Percentiles rank a stretch among this genome's conserved stretches.
Conservation (phyloP, 2,329 filamentous ascomycete species). For the Epichloe scottii region DNA sequence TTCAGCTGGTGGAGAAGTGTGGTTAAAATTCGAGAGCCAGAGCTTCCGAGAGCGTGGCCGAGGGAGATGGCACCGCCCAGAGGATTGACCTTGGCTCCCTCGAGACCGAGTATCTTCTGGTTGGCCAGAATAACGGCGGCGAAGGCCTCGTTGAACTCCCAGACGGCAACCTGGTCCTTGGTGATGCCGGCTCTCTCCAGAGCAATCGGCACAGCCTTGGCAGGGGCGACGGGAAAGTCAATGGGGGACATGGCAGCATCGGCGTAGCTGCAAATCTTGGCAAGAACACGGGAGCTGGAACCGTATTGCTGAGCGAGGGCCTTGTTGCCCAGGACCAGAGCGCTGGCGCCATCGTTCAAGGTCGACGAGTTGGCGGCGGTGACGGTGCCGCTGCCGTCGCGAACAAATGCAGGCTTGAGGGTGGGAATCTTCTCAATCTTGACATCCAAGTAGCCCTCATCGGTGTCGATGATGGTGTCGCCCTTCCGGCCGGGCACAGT, state of each 20-base stretch:
- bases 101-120: constrained; percentile 76
- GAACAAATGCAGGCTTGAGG: constrained; percentile 82
- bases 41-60: constrained; percentile 87
- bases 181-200: constrained; percentile 80
- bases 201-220: constrained; percentile 84
- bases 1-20: constrained; percentile 86
- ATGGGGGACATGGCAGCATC: constrained; percentile 86
- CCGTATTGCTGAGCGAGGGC: constrained; percentile 73
- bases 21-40: constrained; percentile 79
- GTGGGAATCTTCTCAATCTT: constrained; percentile 77
- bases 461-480: constrained; percentile 62
- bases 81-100: constrained; percentile 71
- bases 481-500: constrained; percentile 77
- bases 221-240: constrained; percentile 87
- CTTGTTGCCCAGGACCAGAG: constrained; percentile 73
- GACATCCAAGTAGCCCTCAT: constrained; percentile 81
- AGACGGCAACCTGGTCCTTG: constrained; percentile 82
- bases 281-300: constrained; percentile 66
- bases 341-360: constrained; percentile 88
- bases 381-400: constrained; percentile 75
- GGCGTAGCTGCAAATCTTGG: constrained; percentile 70
- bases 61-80: constrained; percentile 85
- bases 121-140: constrained; percentile 92
- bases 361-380: constrained; percentile 92
- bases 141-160: constrained; percentile 99